Percentiles rank a stretch among this genome's conserved stretches.
Conservation (phyloP, 768 basidiomycete species). For the Mycena capillaripes region DNA sequence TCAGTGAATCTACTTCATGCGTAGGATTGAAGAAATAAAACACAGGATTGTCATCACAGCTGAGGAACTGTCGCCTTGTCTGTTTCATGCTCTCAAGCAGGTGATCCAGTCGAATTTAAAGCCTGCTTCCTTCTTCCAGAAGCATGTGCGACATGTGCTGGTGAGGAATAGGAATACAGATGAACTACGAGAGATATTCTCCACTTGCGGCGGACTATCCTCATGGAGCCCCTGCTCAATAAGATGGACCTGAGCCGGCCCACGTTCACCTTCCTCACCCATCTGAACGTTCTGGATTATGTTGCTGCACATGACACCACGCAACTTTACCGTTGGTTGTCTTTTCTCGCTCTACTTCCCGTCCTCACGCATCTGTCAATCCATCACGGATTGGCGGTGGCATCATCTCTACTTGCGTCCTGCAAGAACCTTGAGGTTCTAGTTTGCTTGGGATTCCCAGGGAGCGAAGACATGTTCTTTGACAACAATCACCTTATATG, state of each 20-base stretch:
- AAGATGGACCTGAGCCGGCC: background rate
- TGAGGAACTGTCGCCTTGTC: background rate
- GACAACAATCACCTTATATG: background rate
- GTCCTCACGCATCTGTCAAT: background rate
- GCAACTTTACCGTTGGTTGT: too few relatives aligned
- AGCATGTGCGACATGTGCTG: background rate
- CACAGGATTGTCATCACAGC: background rate
- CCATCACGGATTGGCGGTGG: background rate
- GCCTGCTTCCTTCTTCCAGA: background rate
- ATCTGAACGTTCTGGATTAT: background rate
- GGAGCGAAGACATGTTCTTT: background rate
- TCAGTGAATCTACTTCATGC: background rate
- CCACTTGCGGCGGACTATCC: background rate
- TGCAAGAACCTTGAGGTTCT: background rate
- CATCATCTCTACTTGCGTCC: background rate
- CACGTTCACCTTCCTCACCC: background rate
- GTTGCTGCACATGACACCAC: too few relatives aligned
- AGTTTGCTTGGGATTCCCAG: background rate
- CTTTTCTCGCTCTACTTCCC: background rate
- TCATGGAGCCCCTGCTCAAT: background rate
- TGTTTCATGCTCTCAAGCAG: background rate
- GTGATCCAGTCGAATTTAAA: background rate
- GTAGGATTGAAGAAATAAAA: background rate
- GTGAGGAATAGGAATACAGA: too few relatives aligned
- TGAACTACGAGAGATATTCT: too few relatives aligned